Evolutionary conservation across 371 early-diverging fungal genomes (phyloP).

Genomic region (Quaeritorhiza haematococci): DNA sequence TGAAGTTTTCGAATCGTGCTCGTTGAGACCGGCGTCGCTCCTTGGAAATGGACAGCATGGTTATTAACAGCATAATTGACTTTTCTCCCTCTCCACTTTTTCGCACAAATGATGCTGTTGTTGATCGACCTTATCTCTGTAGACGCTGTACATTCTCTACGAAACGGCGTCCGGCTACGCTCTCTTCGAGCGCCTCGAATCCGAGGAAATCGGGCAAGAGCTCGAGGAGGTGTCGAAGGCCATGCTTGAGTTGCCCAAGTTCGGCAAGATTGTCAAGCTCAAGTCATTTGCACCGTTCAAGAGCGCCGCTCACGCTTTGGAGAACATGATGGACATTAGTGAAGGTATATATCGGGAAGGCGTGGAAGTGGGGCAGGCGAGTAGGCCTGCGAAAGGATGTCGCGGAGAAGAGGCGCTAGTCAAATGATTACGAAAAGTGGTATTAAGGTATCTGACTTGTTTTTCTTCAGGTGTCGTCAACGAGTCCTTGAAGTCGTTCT

Average conservation of each 20-base stretch:
- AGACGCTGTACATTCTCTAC: conserved; percentile 62
- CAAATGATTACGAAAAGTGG: too few species aligned
- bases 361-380: too few species aligned
- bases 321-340: conserved; percentile 94
- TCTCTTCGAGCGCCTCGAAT: conserved; percentile 88
- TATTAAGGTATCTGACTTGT: conserved; percentile 1
- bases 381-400: too few species aligned
- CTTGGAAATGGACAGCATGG: too few species aligned
- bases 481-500: conserved; percentile 80
- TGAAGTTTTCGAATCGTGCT: too few species aligned
- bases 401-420: too few species aligned
- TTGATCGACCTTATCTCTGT: too few species aligned
- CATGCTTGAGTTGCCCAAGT: conserved; percentile 81
- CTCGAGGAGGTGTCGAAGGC: conserved; percentile 81
- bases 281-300: conserved; percentile 95
- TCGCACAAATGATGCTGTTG: too few species aligned
- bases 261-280: conserved; percentile 85
- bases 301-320: conserved; percentile 93
- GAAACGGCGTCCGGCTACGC: conserved; percentile 96
- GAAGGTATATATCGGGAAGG: conserved; percentile 83
- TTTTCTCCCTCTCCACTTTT: too few species aligned
- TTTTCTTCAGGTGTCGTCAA: conserved; percentile 64
- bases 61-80: too few species aligned
- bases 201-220: conserved; percentile 93
- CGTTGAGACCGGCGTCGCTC: too few species aligned